Conservation (phyloP, 129 eudicot species). For the Gnaphalium uliginosum region DNA sequence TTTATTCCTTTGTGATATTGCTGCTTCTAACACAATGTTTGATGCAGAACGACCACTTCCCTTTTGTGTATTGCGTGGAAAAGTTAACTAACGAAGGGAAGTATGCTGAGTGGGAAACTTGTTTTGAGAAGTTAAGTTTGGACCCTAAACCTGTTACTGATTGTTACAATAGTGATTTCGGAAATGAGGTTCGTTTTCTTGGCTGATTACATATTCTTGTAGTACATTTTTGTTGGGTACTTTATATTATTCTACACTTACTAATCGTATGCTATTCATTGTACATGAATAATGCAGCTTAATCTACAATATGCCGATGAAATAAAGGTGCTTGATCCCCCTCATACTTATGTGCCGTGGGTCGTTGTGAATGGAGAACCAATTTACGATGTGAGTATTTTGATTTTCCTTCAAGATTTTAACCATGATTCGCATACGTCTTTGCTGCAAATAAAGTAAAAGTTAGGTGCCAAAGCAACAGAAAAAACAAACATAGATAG, state of each 20-base stretch:
- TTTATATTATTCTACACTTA: too few species aligned
- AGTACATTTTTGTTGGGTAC: too few species aligned
- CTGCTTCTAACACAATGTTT: background rate
- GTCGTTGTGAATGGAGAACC: slow-evolving; percentile 86
- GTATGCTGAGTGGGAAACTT: slow-evolving; percentile 73
- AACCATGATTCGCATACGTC: background rate
- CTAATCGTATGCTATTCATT: background rate
- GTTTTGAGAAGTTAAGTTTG: slow-evolving; percentile 66
- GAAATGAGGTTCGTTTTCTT: slow-evolving; percentile 59
- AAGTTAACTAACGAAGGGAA: slow-evolving; percentile 50
- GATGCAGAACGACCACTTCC: slow-evolving; percentile 78
- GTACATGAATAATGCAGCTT: slow-evolving; percentile 45
- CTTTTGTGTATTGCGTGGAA: slow-evolving; percentile 82
- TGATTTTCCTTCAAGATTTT: background rate
- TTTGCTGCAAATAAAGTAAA: background rate
- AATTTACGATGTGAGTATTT: slow-evolving; percentile 63
- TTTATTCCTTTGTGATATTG: background rate
- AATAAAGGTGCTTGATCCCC: slow-evolving; percentile 79
- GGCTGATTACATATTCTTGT: too few species aligned
- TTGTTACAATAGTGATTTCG: slow-evolving; percentile 60
- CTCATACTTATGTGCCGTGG: slow-evolving; percentile 92
- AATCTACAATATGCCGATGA: slow-evolving; percentile 67
- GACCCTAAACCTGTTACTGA: slow-evolving; percentile 65
- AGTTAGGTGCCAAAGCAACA: background rate
- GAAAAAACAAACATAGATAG: background rate